A percentile compares a stretch with the other conserved stretches of the same genome.
These are phyloP conservation scores for Croton laevigatus DNA, from an alignment of 441 rosid genomes.

Conservation along the genomic window DNA sequence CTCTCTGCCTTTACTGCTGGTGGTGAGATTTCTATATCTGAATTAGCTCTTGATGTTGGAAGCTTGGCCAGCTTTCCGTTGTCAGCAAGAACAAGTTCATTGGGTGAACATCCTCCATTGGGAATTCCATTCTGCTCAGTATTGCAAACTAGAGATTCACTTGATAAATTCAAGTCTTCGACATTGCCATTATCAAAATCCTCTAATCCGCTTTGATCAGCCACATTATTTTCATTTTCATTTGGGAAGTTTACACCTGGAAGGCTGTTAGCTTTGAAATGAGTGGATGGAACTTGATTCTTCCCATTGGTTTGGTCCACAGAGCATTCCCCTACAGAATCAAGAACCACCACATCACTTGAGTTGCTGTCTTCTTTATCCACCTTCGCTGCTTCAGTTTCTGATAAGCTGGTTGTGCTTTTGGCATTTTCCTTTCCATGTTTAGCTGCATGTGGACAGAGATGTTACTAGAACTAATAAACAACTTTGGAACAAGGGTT, in stretches of 20 bases:
- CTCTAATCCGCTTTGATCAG: conserved; percentile 23
- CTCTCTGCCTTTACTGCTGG: conserved; percentile 14
- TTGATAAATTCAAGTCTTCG: conserved; percentile 19
- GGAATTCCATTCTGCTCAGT: conserved; percentile 30
- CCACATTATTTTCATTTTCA: conserved; percentile 23
- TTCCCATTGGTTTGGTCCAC: conserved; percentile 19
- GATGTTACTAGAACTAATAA: conserved; percentile 7
- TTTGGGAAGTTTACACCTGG: conserved; percentile 23
- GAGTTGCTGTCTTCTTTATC: conserved; percentile 34
- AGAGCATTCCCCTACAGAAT: conserved; percentile 27
- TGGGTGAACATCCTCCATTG: conserved; percentile 23
- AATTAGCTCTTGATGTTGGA: conserved; percentile 16
- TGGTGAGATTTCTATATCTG: conserved; percentile 20
- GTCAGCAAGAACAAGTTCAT: conserved; percentile 22
- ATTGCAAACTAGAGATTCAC: conserved; percentile 20
- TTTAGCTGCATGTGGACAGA: conserved; percentile 51
- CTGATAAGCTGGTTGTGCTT: conserved; percentile 28
- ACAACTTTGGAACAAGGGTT: conserved; percentile 6
- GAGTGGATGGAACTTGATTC: conserved; percentile 18
- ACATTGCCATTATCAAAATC: conserved; percentile 28
- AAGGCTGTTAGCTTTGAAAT: conserved; percentile 30
- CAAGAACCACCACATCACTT: conserved; percentile 28
- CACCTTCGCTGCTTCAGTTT: conserved; percentile 29
- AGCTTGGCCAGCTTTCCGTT: conserved; percentile 24
- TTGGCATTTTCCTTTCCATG: conserved; percentile 29